Evolutionary conservation across 805 yeast genomes (phyloP).

Genomic region (Kazachstania viticola): DNA sequence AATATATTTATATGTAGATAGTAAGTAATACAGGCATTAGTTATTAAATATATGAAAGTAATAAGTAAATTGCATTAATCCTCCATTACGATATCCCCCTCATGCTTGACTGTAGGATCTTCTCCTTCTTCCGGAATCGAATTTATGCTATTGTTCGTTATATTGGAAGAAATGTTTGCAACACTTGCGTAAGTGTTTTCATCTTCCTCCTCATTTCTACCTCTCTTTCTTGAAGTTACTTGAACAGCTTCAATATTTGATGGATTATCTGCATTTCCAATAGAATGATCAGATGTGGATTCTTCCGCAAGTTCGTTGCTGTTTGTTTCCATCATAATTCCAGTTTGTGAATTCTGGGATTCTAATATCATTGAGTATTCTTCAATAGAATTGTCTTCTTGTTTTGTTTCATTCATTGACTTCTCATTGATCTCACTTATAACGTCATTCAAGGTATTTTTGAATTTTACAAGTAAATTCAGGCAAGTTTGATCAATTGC

Average conservation of each 20-base stretch:
- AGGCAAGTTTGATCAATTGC: constrained; percentile 24
- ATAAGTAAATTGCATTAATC: too few species aligned
- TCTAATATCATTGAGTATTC: constrained; percentile 16
- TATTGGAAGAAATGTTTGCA: not conserved
- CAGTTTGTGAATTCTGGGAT: too few species aligned
- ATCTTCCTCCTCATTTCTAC: constrained; percentile 5
- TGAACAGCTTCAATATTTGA: not conserved
- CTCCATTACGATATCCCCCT: too few species aligned
- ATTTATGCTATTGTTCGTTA: not conserved
- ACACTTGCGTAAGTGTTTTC: not conserved
- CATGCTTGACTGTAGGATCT: too few species aligned
- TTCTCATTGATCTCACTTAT: constrained; percentile 8
- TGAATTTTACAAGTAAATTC: constrained; percentile 28
- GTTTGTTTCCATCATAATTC: too few species aligned
- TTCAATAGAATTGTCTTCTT: constrained; percentile 5
- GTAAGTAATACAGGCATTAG: too few species aligned
- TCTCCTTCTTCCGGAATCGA: too few species aligned
- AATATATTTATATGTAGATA: too few species aligned
- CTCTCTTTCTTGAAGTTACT: constrained; percentile 6
- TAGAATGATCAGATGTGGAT: too few species aligned
- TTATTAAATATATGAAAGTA: too few species aligned
- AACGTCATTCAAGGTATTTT: constrained; percentile 4
- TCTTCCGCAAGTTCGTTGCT: too few species aligned
- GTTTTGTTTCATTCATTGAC: not conserved
- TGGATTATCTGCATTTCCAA: not conserved